phyloP scores from a whole-genome alignment of 805 yeast genomes.

The Candida dajiaensis region DNA sequence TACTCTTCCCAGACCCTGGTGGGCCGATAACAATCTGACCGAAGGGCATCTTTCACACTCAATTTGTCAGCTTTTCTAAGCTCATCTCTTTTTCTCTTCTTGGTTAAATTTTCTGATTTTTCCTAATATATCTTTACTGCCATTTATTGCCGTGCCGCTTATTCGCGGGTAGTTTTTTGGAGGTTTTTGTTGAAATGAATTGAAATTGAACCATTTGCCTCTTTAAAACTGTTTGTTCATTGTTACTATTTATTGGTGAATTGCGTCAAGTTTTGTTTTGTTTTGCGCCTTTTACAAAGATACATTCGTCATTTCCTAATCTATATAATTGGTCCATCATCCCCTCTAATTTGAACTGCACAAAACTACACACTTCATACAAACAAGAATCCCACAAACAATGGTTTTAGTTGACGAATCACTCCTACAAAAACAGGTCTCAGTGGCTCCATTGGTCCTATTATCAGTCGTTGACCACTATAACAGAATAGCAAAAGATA shows the following conservation, averaged over 20 bases:
- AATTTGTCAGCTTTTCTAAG: not conserved
- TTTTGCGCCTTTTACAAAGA: not conserved
- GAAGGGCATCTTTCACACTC: constrained; percentile 41
- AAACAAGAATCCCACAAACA: not conserved
- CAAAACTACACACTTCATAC: not conserved
- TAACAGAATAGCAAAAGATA: constrained; percentile 72
- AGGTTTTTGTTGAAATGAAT: not conserved
- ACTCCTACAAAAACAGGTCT: constrained; percentile 48
- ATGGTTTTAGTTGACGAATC: constrained; percentile 13
- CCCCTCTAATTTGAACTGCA: not conserved
- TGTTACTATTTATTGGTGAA: not conserved
- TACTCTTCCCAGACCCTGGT: constrained; percentile 96
- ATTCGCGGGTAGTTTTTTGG: not conserved
- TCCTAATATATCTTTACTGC: not conserved
- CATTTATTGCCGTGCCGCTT: not conserved
- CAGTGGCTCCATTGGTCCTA: constrained; percentile 93
- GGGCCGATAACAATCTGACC: constrained; percentile 97
- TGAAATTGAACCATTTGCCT: not conserved
- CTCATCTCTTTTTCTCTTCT: not conserved
- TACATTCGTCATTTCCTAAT: not conserved
- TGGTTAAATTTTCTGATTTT: not conserved
- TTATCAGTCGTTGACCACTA: constrained; percentile 94
- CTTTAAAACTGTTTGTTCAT: not conserved
- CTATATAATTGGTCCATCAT: not conserved
- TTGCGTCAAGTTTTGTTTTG: not conserved